Conservation (phyloP, 306 rosid species). For the Luffa aegyptiaca region DNA sequence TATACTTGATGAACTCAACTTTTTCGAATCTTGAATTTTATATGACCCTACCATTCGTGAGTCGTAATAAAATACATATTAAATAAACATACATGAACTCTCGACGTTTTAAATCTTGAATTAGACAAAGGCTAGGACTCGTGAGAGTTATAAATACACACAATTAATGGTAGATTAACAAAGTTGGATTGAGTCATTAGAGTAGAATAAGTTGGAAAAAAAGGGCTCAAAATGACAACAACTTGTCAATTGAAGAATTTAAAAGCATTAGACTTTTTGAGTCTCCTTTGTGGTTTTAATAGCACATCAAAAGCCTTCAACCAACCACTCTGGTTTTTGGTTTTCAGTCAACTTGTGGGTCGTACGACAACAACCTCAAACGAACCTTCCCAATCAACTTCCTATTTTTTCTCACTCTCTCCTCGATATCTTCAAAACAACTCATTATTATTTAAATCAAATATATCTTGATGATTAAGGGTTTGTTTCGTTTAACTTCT, state of each 20-base stretch:
- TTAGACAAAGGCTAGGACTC: background rate
- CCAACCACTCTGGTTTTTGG: background rate
- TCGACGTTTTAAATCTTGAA: background rate
- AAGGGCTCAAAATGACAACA: background rate
- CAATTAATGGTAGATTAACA: background rate
- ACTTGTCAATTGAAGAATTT: background rate
- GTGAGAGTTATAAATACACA: background rate
- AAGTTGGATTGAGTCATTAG: conserved; percentile 1
- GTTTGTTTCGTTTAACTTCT: too few species aligned
- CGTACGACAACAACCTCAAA: background rate
- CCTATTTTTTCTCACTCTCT: background rate
- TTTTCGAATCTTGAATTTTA: too few species aligned
- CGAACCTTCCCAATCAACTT: background rate
- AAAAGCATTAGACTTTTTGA: background rate
- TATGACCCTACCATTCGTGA: background rate
- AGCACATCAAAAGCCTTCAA: background rate
- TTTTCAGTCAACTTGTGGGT: background rate
- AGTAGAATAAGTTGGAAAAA: background rate
- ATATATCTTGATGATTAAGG: background rate
- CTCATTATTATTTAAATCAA: background rate
- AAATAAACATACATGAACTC: background rate
- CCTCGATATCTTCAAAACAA: background rate
- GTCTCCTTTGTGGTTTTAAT: background rate
- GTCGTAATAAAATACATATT: background rate
- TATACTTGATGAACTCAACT: background rate